Percentiles rank a stretch among this genome's conserved stretches.
Evolutionary conservation across 176 grass and related monocot genomes (phyloP).

Genomic region (Melocanna baccifera): DNA sequence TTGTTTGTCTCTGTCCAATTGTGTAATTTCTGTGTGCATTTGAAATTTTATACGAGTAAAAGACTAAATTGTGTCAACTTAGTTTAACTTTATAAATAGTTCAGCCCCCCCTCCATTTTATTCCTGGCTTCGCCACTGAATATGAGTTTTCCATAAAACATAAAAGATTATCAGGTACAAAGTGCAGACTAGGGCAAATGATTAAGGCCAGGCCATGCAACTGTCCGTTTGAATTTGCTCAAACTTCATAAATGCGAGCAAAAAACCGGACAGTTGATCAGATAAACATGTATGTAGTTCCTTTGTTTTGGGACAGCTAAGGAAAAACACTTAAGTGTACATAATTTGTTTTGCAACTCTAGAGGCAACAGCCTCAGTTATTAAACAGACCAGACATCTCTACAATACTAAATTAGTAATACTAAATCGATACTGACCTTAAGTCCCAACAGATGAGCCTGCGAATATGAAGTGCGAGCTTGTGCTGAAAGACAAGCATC

Average conservation of each 20-base stretch:
- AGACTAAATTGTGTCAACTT: too few species aligned
- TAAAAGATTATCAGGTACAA: neutral
- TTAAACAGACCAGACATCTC: constrained; percentile 3
- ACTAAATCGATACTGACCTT: constrained; percentile 39
- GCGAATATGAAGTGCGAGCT: constrained; percentile 63
- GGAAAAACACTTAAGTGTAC: neutral
- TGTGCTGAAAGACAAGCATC: constrained; percentile 58
- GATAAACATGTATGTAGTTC: neutral
- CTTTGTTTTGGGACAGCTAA: neutral
- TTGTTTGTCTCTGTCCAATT: too few species aligned
- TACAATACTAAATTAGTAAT: constrained; percentile 7
- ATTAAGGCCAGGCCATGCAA: neutral
- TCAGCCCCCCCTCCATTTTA: too few species aligned
- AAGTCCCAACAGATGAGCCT: constrained; percentile 90
- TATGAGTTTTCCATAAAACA: neutral
- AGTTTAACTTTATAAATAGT: too few species aligned
- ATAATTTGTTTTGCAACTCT: neutral
- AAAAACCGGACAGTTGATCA: neutral
- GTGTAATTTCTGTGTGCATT: too few species aligned
- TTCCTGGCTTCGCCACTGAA: too few species aligned
- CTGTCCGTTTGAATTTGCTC: neutral
- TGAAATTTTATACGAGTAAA: too few species aligned
- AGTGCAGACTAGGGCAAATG: neutral
- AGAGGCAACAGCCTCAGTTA: neutral
- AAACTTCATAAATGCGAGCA: neutral